A percentile compares a stretch with the other conserved stretches of the same genome.
Conservation (phyloP, 208 protist species). For the Porcisia deanei region DNA sequence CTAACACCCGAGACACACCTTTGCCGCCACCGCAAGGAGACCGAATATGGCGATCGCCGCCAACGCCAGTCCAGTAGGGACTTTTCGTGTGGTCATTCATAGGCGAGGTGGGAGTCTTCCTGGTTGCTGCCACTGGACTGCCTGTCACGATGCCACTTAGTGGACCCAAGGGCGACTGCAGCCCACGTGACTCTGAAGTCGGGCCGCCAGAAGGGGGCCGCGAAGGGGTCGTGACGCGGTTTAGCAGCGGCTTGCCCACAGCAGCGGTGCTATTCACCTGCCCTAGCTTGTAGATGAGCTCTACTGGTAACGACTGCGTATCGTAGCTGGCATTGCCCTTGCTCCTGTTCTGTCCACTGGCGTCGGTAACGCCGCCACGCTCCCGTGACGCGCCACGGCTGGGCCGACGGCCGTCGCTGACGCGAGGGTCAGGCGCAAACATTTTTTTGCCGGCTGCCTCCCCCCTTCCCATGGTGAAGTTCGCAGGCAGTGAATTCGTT, state of each 20-base stretch:
- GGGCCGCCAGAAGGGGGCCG: conserved; percentile 18
- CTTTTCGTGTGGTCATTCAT: background rate
- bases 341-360: background rate
- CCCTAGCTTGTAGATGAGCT: conserved; percentile 52
- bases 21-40: conserved; percentile 1
- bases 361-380: background rate
- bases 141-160: background rate
- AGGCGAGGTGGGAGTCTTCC: background rate
- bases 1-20: conserved; percentile 1
- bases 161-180: conserved; percentile 9
- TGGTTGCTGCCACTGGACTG: conserved; percentile 10
- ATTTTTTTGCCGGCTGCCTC: background rate
- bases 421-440: conserved; percentile 5
- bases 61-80: background rate
- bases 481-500: conserved; percentile 64
- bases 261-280: conserved; percentile 13
- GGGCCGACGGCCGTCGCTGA: conserved; percentile 11
- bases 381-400: conserved; percentile 13
- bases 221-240: conserved; percentile 13
- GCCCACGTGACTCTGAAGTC: conserved; percentile 12
- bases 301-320: conserved; percentile 69
- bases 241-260: conserved; percentile 13
- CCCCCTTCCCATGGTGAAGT: conserved; percentile 35
- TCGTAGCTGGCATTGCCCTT: conserved; percentile 36
- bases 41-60: background rate